Evolutionary conservation across 83 land plant genomes (phyloP), one percentile per base, ranked within the genome.

Genomic region (Picea engelmannii): DNA sequence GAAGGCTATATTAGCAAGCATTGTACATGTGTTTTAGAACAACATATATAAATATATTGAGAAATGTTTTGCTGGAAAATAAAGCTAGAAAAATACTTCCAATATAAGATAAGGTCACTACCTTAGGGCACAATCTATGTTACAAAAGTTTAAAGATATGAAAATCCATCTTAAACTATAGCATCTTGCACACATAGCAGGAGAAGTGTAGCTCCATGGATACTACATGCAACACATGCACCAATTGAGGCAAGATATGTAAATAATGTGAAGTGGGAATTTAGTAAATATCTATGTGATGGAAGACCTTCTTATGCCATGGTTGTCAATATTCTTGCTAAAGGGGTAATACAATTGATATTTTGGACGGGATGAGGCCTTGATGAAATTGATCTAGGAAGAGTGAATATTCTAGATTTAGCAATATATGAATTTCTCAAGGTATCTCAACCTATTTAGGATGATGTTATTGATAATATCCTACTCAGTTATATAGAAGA

Each of bases 281-380:
- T 95, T 70, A 79, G 83, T 20, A 85, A 92, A 71, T 96, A 95
- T 75, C 92, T 96, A 23, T 85, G 88, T 84, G 94, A 95, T 88
- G 94, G 88, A 63, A 98, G 99, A 49, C 99, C 98, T 82, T 98
- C 99, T 40, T 96, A 96, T 83, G 90, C 94, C 7, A 91, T 76
- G 85, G 99, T 98, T 70, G 87, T 80, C 79, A 98, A 95, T 85
- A 93, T 95, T 83, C 79, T 66, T 69, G 98, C 95, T 27, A 98
- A 87, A 79, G 93, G 86, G 44, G 96, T 88, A 9, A 92, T 96
- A 24, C 79, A 82, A 40, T 66, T 95, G 67, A 92, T 96, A 59
- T 76, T 80, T 67, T 87, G 82, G 20, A 96, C 96, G 1, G 98
- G 96, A n/a, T 98, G 99, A 66, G 89, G 91, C 23, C 82, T 83